Evolutionary conservation across 2,329 filamentous ascomycete genomes (phyloP), one percentile per base, ranked within the genome.

Genomic region (Hysterium pulicare): DNA sequence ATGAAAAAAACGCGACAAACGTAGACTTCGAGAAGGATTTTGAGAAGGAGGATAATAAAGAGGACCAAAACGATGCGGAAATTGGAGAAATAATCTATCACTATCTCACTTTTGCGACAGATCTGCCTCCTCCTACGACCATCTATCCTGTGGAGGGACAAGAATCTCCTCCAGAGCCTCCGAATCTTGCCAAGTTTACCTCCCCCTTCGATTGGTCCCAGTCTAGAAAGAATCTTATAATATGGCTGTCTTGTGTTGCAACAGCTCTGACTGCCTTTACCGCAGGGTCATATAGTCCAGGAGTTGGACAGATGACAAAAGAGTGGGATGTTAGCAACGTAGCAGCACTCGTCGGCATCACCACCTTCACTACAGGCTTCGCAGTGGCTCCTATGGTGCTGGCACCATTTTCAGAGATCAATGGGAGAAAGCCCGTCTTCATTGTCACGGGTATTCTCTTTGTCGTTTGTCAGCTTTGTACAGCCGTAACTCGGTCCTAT

Each of bases 331-430:
- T 87, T 1, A 83, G 81, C 30, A 70, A 73, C 8, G 74, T 85
- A n/a, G 82, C 82, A 1, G 77, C 83, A n/a, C 71, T 86, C 4
- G 72, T 82, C 1, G 88, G 88, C 24, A 87, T 95, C 47, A 94
- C 90, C 0, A 79, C 81, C 0, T 96, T 93, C 65, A 93, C 87
- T 1, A 52, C 48, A 24, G 90, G 90, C 3, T 95, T 95, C 53
- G 88, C 78, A 0, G 66, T 90, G 19, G 86, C 87, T 0, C 90
- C 90, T 0, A 95, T 96, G 90, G 75, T 88, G 1, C 76, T 95
- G 0, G 90, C 90, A 0, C 90, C 90, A 0, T 84, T 95, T 51
- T 89, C 84, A 1, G 90, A 96, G 67, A 84, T 94, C 61, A 89
- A 93, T 66, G 90, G 90, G 3, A 81, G 90, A 2, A 82, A 87